Conservation (phyloP, 805 yeast genomes). For the Sugiyamaella smithiae region DNA sequence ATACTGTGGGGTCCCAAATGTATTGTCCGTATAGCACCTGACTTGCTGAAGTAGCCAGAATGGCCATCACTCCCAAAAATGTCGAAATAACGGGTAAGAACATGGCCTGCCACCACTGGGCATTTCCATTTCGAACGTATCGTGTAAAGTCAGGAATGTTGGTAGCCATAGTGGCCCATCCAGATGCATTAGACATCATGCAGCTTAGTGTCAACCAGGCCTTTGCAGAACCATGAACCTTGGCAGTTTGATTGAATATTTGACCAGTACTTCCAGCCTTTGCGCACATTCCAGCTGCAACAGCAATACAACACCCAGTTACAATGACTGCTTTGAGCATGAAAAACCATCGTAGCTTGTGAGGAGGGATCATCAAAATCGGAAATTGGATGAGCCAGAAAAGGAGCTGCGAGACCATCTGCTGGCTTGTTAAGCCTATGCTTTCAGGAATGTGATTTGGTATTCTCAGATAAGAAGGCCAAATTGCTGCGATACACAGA, state of each 20-base stretch:
- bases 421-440: constrained; percentile 55
- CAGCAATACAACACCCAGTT: constrained; percentile 78
- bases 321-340: constrained; percentile 74
- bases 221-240: constrained; percentile 24
- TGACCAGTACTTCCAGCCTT: constrained; percentile 78
- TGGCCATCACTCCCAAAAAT: constrained; percentile 37
- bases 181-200: constrained; percentile 28
- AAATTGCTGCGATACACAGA: constrained; percentile 19
- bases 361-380: constrained; percentile 76
- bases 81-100: constrained; percentile 20
- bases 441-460: constrained; percentile 56
- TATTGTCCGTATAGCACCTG: constrained; percentile 42
- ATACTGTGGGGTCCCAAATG: constrained; percentile 46
- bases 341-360: constrained; percentile 75
- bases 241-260: constrained; percentile 53
- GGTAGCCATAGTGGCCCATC: constrained; percentile 33
- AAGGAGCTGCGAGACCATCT: constrained; percentile 69
- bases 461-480: constrained; percentile 27
- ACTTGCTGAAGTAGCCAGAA: constrained; percentile 44
- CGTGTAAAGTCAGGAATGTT: constrained; percentile 33
- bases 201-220: constrained; percentile 25
- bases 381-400: constrained; percentile 83
- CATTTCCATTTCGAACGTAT: constrained; percentile 13
- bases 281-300: constrained; percentile 76
- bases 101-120: constrained; percentile 19